Conservation (phyloP, 2,329 filamentous ascomycete genomes). For the Simplicillium sp. region DNA sequence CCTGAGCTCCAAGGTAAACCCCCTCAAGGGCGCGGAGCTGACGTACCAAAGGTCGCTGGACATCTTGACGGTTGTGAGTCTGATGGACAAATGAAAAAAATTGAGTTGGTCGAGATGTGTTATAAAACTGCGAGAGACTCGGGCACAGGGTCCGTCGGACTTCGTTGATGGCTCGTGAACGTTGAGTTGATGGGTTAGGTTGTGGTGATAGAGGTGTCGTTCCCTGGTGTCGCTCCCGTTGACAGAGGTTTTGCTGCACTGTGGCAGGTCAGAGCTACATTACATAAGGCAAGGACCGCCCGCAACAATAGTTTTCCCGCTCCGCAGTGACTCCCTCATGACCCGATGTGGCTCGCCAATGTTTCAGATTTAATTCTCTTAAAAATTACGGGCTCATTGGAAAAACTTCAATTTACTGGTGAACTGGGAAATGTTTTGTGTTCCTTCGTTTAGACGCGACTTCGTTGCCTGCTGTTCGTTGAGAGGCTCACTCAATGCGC, state of each 20-base stretch:
- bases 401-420: no score
- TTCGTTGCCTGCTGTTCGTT: no score
- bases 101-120: slow-evolving; percentile 4
- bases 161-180: slow-evolving; percentile 1
- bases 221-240: slow-evolving; percentile 26
- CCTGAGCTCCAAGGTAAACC: slow-evolving; percentile 7
- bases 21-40: slow-evolving; percentile 14
- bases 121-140: slow-evolving; percentile 3
- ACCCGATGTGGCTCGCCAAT: no score
- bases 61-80: slow-evolving; percentile 47
- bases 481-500: no score
- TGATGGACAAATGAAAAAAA: slow-evolving; percentile 9
- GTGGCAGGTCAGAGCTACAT: slow-evolving; percentile 15
- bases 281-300: slow-evolving; percentile 17
- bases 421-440: no score
- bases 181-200: slow-evolving; percentile 5
- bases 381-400: no score
- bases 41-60: slow-evolving; percentile 75
- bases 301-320: slow-evolving; percentile 8
- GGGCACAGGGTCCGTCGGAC: slow-evolving; percentile 10
- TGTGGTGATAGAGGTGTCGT: slow-evolving; percentile 24
- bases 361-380: no score
- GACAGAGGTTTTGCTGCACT: slow-evolving; percentile 31
- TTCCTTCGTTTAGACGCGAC: no score
- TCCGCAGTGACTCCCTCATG: slow-evolving; percentile 1